Evolutionary conservation across 345 rosid species (phyloP).

Genomic region (Salix purpurea): DNA sequence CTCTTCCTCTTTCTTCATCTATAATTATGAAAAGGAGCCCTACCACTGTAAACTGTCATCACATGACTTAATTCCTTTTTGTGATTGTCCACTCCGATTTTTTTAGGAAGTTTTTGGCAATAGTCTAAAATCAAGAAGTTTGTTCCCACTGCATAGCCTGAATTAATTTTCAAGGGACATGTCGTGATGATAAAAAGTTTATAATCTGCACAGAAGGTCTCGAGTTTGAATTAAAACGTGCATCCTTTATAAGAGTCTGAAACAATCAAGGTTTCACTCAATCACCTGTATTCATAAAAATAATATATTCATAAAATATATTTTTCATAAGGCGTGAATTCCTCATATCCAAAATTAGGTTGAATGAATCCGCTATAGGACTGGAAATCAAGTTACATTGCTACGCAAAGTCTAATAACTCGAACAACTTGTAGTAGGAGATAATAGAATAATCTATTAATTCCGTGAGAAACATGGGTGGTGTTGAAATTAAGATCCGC

Average conservation of each 20-base stretch:
- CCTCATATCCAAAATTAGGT: no score
- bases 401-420: background rate
- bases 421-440: background rate
- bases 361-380: background rate
- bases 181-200: accelerated
- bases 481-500: no score
- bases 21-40: slow-evolving; percentile 9
- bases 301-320: no score
- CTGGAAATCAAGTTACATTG: background rate
- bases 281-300: no score
- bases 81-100: background rate
- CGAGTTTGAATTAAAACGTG: accelerated
- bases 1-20: background rate
- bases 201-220: accelerated
- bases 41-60: background rate
- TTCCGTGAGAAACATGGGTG: background rate
- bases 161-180: accelerated
- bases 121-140: background rate
- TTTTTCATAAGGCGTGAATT: accelerated
- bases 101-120: background rate
- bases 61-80: background rate
- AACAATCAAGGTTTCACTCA: no score
- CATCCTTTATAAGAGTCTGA: accelerated
- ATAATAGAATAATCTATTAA: no score
- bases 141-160: background rate